These are phyloP conservation scores for Coffea canephora DNA, from an alignment of 257 asterid genomes.

Conservation along the genomic window DNA sequence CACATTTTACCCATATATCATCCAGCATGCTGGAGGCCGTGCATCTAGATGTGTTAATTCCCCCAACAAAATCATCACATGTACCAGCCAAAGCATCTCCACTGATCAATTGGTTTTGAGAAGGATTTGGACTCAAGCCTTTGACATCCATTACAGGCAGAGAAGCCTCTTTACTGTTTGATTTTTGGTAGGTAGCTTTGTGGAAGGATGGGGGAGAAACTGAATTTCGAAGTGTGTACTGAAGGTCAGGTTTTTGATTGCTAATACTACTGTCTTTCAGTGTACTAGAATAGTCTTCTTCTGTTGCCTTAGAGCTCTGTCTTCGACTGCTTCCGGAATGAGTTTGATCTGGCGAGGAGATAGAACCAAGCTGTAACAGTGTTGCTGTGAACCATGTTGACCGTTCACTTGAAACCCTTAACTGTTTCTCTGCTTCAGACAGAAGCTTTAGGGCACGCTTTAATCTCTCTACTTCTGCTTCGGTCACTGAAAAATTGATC, in stretches of 20 bases:
- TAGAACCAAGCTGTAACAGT: slow-evolving; percentile 79
- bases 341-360: slow-evolving; percentile 62
- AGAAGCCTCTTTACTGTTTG: slow-evolving; percentile 41
- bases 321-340: slow-evolving; percentile 77
- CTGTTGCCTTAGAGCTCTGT: slow-evolving; percentile 73
- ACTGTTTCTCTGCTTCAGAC: slow-evolving; percentile 91
- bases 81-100: slow-evolving; percentile 24
- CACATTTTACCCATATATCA: slow-evolving; percentile 70
- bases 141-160: slow-evolving; percentile 19
- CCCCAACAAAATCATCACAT: slow-evolving; percentile 31
- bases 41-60: slow-evolving; percentile 40
- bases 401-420: slow-evolving; percentile 79
- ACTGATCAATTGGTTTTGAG: slow-evolving; percentile 27
- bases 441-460: slow-evolving; percentile 82
- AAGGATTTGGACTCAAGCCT: slow-evolving; percentile 25
- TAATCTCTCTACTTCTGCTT: slow-evolving; percentile 69
- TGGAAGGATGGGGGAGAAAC: slow-evolving; percentile 43
- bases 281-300: slow-evolving; percentile 51
- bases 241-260: slow-evolving; percentile 41
- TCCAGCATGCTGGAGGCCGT: slow-evolving; percentile 53
- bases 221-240: slow-evolving; percentile 37
- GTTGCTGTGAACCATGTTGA: slow-evolving; percentile 99
- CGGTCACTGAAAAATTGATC: slow-evolving; percentile 59
- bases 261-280: slow-evolving; percentile 47
- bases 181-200: slow-evolving; percentile 33